phyloP scores from a whole-genome alignment of 768 basidiomycete species.

The Cystofilobasidium ferigula region DNA sequence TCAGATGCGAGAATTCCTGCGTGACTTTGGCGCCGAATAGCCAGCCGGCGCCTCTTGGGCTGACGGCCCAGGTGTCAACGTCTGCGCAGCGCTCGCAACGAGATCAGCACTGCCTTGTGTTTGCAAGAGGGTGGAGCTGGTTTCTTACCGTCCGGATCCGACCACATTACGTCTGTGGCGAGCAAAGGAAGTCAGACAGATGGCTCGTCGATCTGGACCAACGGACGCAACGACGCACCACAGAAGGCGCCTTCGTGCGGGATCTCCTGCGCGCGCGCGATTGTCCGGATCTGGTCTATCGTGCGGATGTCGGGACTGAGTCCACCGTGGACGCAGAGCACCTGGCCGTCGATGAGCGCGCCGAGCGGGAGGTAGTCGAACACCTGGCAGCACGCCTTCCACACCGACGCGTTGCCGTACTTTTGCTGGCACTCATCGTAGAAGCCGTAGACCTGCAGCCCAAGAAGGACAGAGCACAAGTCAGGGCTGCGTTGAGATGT shows the following conservation, averaged over 20 bases:
- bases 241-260: constrained; percentile 45
- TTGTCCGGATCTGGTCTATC: constrained; percentile 81
- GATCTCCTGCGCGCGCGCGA: constrained; percentile 50
- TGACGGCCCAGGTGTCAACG: constrained; percentile 93
- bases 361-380: constrained; percentile 89
- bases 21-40: constrained; percentile 25
- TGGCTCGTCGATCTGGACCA: constrained; percentile 15
- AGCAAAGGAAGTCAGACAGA: neutral
- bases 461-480: neutral
- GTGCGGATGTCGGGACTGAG: constrained; percentile 92
- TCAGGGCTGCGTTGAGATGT: too few species aligned
- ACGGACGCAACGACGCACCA: constrained; percentile 33
- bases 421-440: constrained; percentile 98
- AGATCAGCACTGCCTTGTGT: too few species aligned
- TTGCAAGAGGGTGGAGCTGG: too few species aligned
- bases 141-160: constrained; percentile 22
- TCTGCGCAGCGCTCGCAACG: constrained; percentile 43
- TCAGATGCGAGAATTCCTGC: constrained; percentile 78
- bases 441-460: constrained; percentile 60
- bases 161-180: constrained; percentile 85
- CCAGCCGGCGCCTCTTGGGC: constrained; percentile 92
- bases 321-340: constrained; percentile 89
- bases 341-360: constrained; percentile 80
- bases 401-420: constrained; percentile 86
- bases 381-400: constrained; percentile 94